Percentiles rank a stretch among this genome's conserved stretches.
These are phyloP conservation scores for Glonium stellatum DNA, from an alignment of 495 filamentous ascomycete genomes.

Conservation along the genomic window DNA sequence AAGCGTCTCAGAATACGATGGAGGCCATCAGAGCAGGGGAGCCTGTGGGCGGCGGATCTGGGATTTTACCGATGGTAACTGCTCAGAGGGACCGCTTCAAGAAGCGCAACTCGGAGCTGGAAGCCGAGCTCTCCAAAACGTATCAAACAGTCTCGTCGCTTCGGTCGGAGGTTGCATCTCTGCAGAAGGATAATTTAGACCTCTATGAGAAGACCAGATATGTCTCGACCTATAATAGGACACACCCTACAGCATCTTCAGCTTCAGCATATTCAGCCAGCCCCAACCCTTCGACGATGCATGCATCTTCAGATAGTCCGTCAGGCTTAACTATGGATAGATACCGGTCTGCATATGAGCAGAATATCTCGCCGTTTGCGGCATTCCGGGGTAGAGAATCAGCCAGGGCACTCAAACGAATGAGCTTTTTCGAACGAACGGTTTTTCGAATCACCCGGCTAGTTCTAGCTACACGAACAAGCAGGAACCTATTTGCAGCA, in stretches of 20 bases:
- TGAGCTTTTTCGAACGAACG: constrained; percentile 82
- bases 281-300: constrained; percentile 67
- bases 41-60: constrained; percentile 71
- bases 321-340: constrained; percentile 69
- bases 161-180: constrained; percentile 79
- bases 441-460: constrained; percentile 88
- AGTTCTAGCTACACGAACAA: constrained; percentile 82
- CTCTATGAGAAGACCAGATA: constrained; percentile 98
- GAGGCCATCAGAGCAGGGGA: constrained; percentile 59
- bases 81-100: constrained; percentile 98
- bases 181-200: constrained; percentile 94
- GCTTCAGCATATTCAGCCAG: constrained; percentile 65
- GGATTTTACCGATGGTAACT: constrained; percentile 95
- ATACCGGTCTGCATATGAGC: constrained; percentile 90
- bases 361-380: constrained; percentile 89
- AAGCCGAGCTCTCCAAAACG: constrained; percentile 77
- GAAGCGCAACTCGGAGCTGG: constrained; percentile 85
- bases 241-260: constrained; percentile 41
- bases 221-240: constrained; percentile 82
- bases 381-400: constrained; percentile 89
- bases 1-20: constrained; percentile 40
- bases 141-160: constrained; percentile 78
- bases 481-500: constrained; percentile 87
- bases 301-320: constrained; percentile 51
- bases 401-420: constrained; percentile 85